These are phyloP conservation scores for Rhodotorula sp. DNA, from an alignment of 1,284 basidiomycete genomes.

Conservation along the genomic window DNA sequence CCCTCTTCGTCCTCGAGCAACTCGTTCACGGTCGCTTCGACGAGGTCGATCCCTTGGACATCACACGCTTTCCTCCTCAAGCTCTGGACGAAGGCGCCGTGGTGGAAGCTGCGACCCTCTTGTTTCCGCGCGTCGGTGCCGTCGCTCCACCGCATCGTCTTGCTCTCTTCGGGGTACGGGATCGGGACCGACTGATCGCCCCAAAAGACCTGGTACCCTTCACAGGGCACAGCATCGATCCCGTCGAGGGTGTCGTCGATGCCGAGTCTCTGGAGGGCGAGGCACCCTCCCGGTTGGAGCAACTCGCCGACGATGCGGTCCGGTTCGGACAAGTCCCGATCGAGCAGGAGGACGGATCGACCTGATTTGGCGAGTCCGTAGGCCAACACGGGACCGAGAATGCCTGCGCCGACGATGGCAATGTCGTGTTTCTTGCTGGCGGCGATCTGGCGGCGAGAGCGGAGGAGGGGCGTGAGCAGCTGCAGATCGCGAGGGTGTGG, in stretches of 20 bases:
- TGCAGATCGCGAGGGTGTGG: too few species aligned
- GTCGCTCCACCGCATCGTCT: slow-evolving; percentile 50
- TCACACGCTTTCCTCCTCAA: slow-evolving; percentile 67
- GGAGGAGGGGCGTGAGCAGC: neutral
- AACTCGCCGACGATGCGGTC: slow-evolving; percentile 98
- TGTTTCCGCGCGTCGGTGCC: slow-evolving; percentile 45
- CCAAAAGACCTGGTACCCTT: slow-evolving; percentile 85
- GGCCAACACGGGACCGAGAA: slow-evolving; percentile 73
- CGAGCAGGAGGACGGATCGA: slow-evolving; percentile 70
- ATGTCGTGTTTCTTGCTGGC: slow-evolving; percentile 44
- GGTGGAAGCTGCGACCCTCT: slow-evolving; percentile 82
- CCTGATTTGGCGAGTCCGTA: slow-evolving; percentile 52
- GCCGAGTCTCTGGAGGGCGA: slow-evolving; percentile 73
- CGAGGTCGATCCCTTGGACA: slow-evolving; percentile 59
- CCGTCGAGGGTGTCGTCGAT: slow-evolving; percentile 70
- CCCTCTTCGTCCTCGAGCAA: slow-evolving; percentile 57
- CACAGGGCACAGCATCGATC: slow-evolving; percentile 81
- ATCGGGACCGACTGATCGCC: slow-evolving; percentile 67
- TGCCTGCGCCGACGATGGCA: slow-evolving; percentile 84
- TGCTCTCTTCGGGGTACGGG: slow-evolving; percentile 74
- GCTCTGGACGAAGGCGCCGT: slow-evolving; percentile 85
- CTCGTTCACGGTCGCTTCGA: slow-evolving; percentile 79
- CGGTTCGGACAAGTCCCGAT: slow-evolving; percentile 85
- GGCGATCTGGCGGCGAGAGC: slow-evolving; percentile 19
- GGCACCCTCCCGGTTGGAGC: slow-evolving; percentile 88